Evolutionary conservation across 768 basidiomycete species (phyloP).

Genomic region (Podaxis sp.): DNA sequence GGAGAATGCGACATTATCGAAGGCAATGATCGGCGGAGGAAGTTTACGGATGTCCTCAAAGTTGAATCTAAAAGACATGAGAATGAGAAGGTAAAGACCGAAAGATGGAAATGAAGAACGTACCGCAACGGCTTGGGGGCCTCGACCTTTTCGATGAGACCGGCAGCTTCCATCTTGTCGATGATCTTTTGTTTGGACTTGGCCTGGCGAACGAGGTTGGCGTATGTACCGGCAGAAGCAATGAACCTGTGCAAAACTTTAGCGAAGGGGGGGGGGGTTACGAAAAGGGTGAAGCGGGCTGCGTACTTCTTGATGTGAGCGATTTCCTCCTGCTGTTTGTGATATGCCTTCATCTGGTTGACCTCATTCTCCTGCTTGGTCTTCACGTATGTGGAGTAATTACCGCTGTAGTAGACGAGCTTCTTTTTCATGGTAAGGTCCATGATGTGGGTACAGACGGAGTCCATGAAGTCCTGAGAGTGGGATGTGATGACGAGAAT

Average conservation of each 20-base stretch:
- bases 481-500: constrained; percentile 97
- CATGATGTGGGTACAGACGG: constrained; percentile 97
- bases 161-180: constrained; percentile 99
- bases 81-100: constrained; percentile 3
- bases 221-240: constrained; percentile 99
- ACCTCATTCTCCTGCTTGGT: constrained; percentile 97
- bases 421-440: constrained; percentile 92
- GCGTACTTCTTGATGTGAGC: constrained; percentile 94
- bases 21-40: constrained; percentile 96
- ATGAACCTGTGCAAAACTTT: constrained; percentile 67
- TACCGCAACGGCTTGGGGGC: constrained; percentile 61
- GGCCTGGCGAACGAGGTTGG: constrained; percentile 97
- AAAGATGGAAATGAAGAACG: constrained; percentile 12
- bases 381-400: constrained; percentile 96
- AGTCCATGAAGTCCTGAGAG: constrained; percentile 99
- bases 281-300: not conserved
- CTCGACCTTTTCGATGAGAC: constrained; percentile 92
- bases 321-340: constrained; percentile 98
- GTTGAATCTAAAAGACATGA: constrained; percentile 59
- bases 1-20: constrained; percentile 91
- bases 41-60: constrained; percentile 94
- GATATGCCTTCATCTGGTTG: constrained; percentile 99
- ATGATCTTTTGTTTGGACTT: constrained; percentile 99
- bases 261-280: constrained; percentile 9
- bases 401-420: constrained; percentile 91